Evolutionary conservation across 202 grass and related monocot genomes (phyloP).

Genomic region (Panicum virgatum): DNA sequence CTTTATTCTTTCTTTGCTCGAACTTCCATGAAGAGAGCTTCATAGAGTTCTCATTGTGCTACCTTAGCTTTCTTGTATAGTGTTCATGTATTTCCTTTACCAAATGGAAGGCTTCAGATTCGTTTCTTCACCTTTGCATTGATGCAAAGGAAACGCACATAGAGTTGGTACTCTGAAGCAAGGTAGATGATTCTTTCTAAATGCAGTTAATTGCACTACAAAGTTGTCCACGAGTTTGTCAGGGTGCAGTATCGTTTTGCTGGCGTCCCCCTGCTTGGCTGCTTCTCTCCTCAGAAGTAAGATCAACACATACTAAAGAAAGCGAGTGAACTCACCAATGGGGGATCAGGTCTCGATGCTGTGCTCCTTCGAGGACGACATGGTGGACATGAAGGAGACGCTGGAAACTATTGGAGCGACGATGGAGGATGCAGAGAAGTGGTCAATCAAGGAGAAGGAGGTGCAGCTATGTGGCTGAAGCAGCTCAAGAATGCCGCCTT

Average conservation of each 20-base stretch:
- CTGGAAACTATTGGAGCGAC: background rate
- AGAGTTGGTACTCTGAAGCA: background rate
- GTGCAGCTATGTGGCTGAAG: slow-evolving; percentile 45
- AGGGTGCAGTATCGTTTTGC: background rate
- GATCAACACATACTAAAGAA: background rate
- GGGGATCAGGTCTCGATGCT: slow-evolving; percentile 17
- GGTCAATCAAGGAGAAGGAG: background rate
- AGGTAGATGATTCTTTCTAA: background rate
- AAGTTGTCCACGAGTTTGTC: background rate
- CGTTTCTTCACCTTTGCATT: background rate
- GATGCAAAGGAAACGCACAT: background rate
- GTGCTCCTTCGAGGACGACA: background rate
- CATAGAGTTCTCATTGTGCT: no score
- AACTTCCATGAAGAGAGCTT: no score
- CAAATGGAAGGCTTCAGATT: background rate
- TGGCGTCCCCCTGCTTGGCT: background rate
- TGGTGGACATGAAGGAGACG: slow-evolving; percentile 31
- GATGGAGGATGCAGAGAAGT: slow-evolving; percentile 38
- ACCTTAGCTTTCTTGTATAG: background rate
- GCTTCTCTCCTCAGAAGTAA: background rate
- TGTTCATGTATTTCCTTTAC: background rate
- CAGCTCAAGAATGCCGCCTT: slow-evolving; percentile 39
- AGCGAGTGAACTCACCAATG: background rate
- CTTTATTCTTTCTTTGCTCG: no score
- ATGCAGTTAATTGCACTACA: background rate